phyloP scores from a whole-genome alignment of 768 basidiomycete genomes.

The Kwoniella dendrophila region DNA sequence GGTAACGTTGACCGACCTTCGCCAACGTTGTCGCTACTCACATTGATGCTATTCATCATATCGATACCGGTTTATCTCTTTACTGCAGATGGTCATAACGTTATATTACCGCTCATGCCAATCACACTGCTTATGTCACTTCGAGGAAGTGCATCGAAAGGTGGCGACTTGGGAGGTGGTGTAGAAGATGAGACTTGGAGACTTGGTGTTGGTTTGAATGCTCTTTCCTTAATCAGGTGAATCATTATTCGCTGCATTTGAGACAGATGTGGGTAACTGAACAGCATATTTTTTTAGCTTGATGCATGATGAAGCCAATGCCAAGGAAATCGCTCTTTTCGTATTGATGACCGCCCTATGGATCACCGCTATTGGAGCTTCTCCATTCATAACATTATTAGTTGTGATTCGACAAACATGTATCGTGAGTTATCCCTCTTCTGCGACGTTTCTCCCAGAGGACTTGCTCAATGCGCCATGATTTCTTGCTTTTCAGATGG shows the following conservation, averaged over 20 bases:
- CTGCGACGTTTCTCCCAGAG: constrained; percentile 58
- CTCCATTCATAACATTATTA: neutral
- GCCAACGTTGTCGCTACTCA: constrained; percentile 70
- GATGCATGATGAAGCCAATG: neutral
- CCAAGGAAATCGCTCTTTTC: neutral
- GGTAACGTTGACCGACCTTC: constrained; percentile 52
- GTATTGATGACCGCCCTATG: neutral
- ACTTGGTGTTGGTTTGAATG: constrained; percentile 74
- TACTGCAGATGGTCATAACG: constrained; percentile 92
- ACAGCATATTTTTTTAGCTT: neutral
- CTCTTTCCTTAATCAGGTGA: constrained; percentile 85
- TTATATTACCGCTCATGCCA: constrained; percentile 81
- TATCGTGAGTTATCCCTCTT: constrained; percentile 65
- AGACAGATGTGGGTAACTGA: neutral
- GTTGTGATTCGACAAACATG: constrained; percentile 53
- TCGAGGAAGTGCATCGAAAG: constrained; percentile 27
- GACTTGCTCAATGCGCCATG: neutral
- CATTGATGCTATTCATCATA: constrained; percentile 74
- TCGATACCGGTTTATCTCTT: constrained; percentile 94
- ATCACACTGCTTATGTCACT: constrained; percentile 69
- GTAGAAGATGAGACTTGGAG: constrained; percentile 64
- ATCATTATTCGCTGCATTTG: constrained; percentile 29
- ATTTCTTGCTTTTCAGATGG: neutral
- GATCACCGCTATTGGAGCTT: constrained; percentile 6
- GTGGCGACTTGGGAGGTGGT: constrained; percentile 46